Conservation (phyloP, 129 eudicot species). For the Flaveria ramosissima region DNA sequence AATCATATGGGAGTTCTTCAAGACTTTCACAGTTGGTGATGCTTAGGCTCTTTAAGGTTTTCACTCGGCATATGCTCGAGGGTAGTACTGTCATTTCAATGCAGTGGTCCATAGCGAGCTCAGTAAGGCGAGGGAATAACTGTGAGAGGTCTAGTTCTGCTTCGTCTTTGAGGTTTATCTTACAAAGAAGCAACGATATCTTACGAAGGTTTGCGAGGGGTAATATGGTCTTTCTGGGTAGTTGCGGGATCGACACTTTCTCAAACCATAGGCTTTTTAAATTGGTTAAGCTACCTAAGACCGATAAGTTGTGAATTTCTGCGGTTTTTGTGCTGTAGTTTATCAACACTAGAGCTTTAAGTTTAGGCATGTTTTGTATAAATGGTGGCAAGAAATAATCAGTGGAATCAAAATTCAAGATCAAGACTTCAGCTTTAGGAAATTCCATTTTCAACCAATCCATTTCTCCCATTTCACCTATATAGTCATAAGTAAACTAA, state of each 20-base stretch:
- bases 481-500: neutral
- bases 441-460: slow-evolving; percentile 77
- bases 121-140: slow-evolving; percentile 71
- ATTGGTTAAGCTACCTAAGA: slow-evolving; percentile 52
- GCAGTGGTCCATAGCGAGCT: slow-evolving; percentile 89
- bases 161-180: slow-evolving; percentile 42
- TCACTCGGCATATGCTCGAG: slow-evolving; percentile 54
- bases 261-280: slow-evolving; percentile 86
- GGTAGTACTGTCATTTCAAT: slow-evolving; percentile 58
- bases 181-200: slow-evolving; percentile 69
- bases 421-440: slow-evolving; percentile 91
- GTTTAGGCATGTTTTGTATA: slow-evolving; percentile 77
- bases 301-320: slow-evolving; percentile 53
- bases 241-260: slow-evolving; percentile 60
- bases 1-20: slow-evolving; percentile 61
- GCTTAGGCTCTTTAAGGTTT: slow-evolving; percentile 56
- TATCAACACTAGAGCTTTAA: slow-evolving; percentile 66
- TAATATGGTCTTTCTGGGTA: slow-evolving; percentile 47
- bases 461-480: slow-evolving; percentile 86
- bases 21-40: slow-evolving; percentile 83
- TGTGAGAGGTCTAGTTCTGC: slow-evolving; percentile 52
- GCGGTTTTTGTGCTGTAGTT: slow-evolving; percentile 63
- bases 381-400: slow-evolving; percentile 76
- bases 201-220: slow-evolving; percentile 63
- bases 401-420: slow-evolving; percentile 62